Conservation (phyloP, 805 yeast genomes). For the Diddensiella transvaalensis region DNA sequence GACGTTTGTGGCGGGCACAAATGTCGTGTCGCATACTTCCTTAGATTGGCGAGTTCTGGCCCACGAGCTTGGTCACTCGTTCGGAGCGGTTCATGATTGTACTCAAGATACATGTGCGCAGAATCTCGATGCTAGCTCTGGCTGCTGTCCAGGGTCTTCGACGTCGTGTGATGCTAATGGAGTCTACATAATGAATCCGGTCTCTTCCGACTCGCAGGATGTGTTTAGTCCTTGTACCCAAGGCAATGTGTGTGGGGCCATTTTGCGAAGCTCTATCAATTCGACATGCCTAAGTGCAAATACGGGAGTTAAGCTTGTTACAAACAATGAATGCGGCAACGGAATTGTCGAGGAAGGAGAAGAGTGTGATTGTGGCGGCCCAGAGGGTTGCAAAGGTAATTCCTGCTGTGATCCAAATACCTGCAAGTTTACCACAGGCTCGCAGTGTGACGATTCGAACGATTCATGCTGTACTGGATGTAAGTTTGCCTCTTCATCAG, state of each 20-base stretch:
- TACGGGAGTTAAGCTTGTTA: constrained; percentile 28
- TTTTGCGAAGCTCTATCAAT: constrained; percentile 28
- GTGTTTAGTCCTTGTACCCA: constrained; percentile 33
- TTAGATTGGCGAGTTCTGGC: constrained; percentile 37
- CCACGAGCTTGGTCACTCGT: constrained; percentile 39
- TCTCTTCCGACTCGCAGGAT: constrained; percentile 28
- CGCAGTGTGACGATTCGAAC: constrained; percentile 33
- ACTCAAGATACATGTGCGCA: constrained; percentile 33
- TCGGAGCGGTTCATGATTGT: constrained; percentile 42
- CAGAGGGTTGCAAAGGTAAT: constrained; percentile 31
- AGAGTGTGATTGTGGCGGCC: constrained; percentile 40
- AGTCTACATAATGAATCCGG: constrained; percentile 37
- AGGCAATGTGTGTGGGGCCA: constrained; percentile 35
- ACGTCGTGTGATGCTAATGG: constrained; percentile 33
- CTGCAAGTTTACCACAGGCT: constrained; percentile 29
- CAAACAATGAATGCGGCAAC: constrained; percentile 35
- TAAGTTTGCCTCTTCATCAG: constrained; percentile 28
- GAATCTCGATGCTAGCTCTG: constrained; percentile 24
- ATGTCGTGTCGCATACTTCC: constrained; percentile 33
- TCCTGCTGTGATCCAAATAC: constrained; percentile 34
- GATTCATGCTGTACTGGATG: constrained; percentile 34
- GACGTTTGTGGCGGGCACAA: constrained; percentile 30
- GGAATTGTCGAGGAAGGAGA: constrained; percentile 40
- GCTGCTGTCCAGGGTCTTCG: constrained; percentile 35
- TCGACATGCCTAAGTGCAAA: constrained; percentile 32